phyloP scores from a whole-genome alignment of 768 basidiomycete species.

The Mycena floridula region DNA sequence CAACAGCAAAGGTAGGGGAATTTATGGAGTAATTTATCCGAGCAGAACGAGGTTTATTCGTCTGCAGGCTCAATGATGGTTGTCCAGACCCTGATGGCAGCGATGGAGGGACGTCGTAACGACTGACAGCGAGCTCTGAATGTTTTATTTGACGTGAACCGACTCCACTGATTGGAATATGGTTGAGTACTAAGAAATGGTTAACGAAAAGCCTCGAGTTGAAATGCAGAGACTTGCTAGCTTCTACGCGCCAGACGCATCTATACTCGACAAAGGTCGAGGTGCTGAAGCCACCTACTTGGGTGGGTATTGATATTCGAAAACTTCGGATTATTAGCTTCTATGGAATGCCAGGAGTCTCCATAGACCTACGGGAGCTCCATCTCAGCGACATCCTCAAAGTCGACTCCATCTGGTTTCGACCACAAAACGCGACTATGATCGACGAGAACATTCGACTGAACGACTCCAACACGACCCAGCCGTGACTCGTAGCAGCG shows the following conservation, averaged over 20 bases:
- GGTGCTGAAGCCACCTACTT: slow-evolving; percentile 60
- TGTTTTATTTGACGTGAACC: slow-evolving; percentile 65
- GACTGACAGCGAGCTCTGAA: slow-evolving; percentile 66
- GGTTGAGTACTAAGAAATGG: slow-evolving; percentile 53
- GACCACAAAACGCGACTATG: slow-evolving; percentile 63
- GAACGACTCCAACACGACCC: slow-evolving; percentile 48
- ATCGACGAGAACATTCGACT: slow-evolving; percentile 66
- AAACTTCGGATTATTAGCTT: too few relatives aligned
- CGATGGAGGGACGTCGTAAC: slow-evolving; percentile 54
- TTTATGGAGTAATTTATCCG: slow-evolving; percentile 55
- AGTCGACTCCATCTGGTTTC: slow-evolving; percentile 51
- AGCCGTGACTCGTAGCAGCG: slow-evolving; percentile 79
- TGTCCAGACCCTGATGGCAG: slow-evolving; percentile 29
- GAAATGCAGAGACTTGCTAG: slow-evolving; percentile 41
- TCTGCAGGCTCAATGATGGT: slow-evolving; percentile 32
- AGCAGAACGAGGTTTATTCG: slow-evolving; percentile 51
- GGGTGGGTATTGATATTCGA: slow-evolving; percentile 59
- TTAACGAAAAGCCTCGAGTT: slow-evolving; percentile 5
- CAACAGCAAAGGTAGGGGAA: slow-evolving; percentile 52
- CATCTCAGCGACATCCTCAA: slow-evolving; percentile 54
- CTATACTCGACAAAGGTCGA: slow-evolving; percentile 73
- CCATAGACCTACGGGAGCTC: too few relatives aligned
- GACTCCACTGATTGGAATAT: slow-evolving; percentile 56
- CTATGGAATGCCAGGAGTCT: too few relatives aligned
- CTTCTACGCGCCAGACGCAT: slow-evolving; percentile 80